phyloP scores from a whole-genome alignment of 805 yeast genomes.

The Ogataea nakhonphanomensis region DNA sequence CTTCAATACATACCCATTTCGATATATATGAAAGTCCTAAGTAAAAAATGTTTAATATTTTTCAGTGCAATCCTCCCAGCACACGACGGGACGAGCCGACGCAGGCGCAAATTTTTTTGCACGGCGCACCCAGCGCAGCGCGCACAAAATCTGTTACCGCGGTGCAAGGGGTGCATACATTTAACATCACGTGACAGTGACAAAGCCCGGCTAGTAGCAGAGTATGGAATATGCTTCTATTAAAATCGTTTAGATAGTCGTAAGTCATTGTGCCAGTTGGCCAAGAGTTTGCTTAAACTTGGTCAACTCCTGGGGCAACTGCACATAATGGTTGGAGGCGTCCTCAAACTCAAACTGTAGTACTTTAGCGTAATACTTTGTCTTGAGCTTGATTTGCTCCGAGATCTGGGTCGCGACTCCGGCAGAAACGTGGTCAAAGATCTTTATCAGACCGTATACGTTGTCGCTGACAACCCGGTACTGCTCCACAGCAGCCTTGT shows the following conservation, averaged over 20 bases:
- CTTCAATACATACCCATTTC: slow-evolving; percentile 19
- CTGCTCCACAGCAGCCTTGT: slow-evolving; percentile 31
- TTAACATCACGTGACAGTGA: slow-evolving; percentile 4
- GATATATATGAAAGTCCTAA: slow-evolving; percentile 11
- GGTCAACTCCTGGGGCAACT: slow-evolving; percentile 30
- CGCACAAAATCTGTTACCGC: background rate
- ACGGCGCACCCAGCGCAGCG: background rate
- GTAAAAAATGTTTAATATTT: slow-evolving; percentile 7
- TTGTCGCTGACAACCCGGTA: slow-evolving; percentile 34
- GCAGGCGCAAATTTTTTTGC: background rate
- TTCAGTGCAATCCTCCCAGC: slow-evolving; percentile 5
- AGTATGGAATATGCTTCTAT: background rate
- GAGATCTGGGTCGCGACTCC: slow-evolving; percentile 1
- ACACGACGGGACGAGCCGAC: background rate
- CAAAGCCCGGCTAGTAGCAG: background rate
- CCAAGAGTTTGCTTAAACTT: slow-evolving; percentile 24
- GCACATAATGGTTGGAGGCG: slow-evolving; percentile 33
- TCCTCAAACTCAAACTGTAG: slow-evolving; percentile 34
- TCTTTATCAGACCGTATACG: slow-evolving; percentile 34
- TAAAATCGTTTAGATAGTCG: background rate
- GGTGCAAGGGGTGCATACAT: slow-evolving; percentile 4
- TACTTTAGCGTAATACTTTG: slow-evolving; percentile 29
- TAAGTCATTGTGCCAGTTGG: slow-evolving; percentile 2
- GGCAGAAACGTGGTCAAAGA: slow-evolving; percentile 15
- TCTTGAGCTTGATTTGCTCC: slow-evolving; percentile 19